Conservation (phyloP, 306 rosid genomes). For the Cicer cuneatum region DNA sequence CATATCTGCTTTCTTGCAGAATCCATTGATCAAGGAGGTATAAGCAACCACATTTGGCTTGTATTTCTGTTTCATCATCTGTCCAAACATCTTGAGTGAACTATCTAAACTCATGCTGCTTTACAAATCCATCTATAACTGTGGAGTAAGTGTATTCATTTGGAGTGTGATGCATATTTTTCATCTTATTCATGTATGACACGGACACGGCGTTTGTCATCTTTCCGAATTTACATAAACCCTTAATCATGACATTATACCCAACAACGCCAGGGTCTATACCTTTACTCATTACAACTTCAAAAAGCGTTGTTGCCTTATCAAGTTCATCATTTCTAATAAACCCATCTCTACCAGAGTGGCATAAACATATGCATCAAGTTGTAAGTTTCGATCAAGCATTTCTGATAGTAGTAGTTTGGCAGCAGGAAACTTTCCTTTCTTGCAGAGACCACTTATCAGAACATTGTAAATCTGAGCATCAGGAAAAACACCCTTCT, state of each 20-base stretch:
- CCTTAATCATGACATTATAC: constrained; percentile 85
- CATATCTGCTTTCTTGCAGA: constrained; percentile 62
- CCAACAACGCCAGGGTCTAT: constrained; percentile 70
- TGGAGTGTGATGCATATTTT: constrained; percentile 52
- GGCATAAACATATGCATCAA: constrained; percentile 75
- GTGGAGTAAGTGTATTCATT: constrained; percentile 82
- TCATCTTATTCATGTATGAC: constrained; percentile 60
- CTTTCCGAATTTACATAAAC: constrained; percentile 79
- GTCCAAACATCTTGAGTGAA: constrained; percentile 68
- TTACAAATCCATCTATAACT: constrained; percentile 78
- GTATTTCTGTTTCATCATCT: constrained; percentile 68
- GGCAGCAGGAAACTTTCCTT: constrained; percentile 73
- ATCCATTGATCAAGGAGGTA: constrained; percentile 79
- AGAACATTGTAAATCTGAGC: constrained; percentile 81
- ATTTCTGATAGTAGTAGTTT: constrained; percentile 70
- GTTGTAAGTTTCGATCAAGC: constrained; percentile 71
- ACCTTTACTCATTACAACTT: constrained; percentile 54
- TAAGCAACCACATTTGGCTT: constrained; percentile 77
- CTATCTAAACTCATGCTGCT: constrained; percentile 61
- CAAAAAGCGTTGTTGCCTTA: constrained; percentile 68
- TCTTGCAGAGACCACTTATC: constrained; percentile 80
- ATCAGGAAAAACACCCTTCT: constrained; percentile 75
- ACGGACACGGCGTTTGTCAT: constrained; percentile 68
- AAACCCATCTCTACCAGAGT: constrained; percentile 80
- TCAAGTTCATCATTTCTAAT: constrained; percentile 65